Evolutionary conservation across 2,329 filamentous ascomycete species (phyloP), one percentile per base, ranked within the genome.

Genomic region (Aspergillus ustus): DNA sequence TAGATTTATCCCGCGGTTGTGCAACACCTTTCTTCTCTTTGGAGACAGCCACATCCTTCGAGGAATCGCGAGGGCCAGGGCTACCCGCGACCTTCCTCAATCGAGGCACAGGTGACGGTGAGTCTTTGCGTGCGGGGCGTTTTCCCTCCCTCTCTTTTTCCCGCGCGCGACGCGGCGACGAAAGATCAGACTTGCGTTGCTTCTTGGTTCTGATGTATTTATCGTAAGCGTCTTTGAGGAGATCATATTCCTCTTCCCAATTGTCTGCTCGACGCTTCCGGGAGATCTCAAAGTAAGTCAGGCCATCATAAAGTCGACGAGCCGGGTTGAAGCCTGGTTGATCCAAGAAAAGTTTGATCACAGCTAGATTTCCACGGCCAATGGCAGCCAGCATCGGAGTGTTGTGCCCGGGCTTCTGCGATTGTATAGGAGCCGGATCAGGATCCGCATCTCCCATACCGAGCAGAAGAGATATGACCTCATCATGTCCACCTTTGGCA

Each of bases 361-460:
- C 92, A 67, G 92, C 91, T 53, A 95, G 85, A 69, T 97, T 95
- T 4, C 87, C 87, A 68, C 94, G 90, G 17, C 95, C 94, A 66
- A 99, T 97, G 1, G 95, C 93, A 61, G 93, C 93, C 43, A 97
- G 85, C 83, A 99, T 96, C 1, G 95, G 95, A 1, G 94, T 98
- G 55, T 93, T 90, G 70, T 91, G 89, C 60, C 95, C 93, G 46
- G 84, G 78, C 61, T 86, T 81, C 31, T 84, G 83, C 61, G 81
- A 80, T 52, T 68, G 71, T 51, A 93, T 77, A 13, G 91, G 86
- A 7, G 85, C 82, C 34, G 92, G 92, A 69, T 95, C 91, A 7
- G 86, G 83, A 69, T 89, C 83, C 19, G 86, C 84, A 52, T 84
- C 82, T 2, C 89, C 90, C 66, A 92, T 80, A 8, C 89, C 89